phyloP scores from a whole-genome alignment of 495 filamentous ascomycete genomes.

The Xylaria nigripes region DNA sequence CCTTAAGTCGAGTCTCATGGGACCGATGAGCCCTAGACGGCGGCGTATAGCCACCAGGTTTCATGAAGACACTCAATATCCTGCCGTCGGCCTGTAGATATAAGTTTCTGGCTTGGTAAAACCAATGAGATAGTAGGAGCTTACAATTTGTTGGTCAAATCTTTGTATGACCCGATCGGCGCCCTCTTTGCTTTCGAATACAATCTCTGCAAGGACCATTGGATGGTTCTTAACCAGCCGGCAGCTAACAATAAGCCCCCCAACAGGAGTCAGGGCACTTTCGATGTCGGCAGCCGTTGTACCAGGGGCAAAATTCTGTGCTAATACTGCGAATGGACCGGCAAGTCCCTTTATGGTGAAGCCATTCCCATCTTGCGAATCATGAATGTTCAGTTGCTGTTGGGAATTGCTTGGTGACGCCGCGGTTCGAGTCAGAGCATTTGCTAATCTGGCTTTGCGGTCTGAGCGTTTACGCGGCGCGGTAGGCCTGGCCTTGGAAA shows the following conservation, averaged over 20 bases:
- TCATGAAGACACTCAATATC: constrained; percentile 66
- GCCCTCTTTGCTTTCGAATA: constrained; percentile 65
- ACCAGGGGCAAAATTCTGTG: constrained; percentile 82
- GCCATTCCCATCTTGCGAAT: constrained; percentile 27
- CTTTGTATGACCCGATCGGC: constrained; percentile 74
- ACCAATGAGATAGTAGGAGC: constrained; percentile 8
- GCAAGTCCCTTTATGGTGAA: constrained; percentile 74
- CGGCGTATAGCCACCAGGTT: constrained; percentile 34
- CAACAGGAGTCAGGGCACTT: constrained; percentile 66
- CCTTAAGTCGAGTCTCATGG: constrained; percentile 34
- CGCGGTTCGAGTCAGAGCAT: constrained; percentile 17
- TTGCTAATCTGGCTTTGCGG: constrained; percentile 16
- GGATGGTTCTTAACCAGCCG: constrained; percentile 61
- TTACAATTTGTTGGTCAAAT: constrained; percentile 81
- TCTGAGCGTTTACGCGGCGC: constrained; percentile 22
- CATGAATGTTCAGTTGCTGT: constrained; percentile 8
- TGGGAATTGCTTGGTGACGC: constrained; percentile 22
- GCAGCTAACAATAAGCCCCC: constrained; percentile 64
- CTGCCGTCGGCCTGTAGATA: constrained; percentile 70
- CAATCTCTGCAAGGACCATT: constrained; percentile 77
- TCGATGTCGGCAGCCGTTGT: constrained; percentile 94
- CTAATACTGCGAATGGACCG: constrained; percentile 74
- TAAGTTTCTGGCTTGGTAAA: constrained; percentile 1
- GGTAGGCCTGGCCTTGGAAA: constrained; percentile 11
- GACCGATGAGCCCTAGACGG: constrained; percentile 25